A percentile compares a stretch with the other conserved stretches of the same genome.
Conservation (phyloP, 768 basidiomycete species). For the Tylopilus sp. region DNA sequence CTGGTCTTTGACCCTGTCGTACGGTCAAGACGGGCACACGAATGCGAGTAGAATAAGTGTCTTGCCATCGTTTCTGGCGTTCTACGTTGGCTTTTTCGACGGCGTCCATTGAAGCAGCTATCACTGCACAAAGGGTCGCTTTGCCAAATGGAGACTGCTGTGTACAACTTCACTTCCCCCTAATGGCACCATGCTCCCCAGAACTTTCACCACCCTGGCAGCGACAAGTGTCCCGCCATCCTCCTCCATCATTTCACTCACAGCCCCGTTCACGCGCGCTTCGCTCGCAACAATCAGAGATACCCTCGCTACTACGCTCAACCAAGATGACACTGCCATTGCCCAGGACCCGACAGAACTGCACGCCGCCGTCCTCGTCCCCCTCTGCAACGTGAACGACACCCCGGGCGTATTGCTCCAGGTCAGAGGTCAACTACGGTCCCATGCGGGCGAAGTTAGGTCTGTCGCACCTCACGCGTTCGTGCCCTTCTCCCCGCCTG, state of each 20-base stretch:
- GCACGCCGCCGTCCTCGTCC: conserved; percentile 72
- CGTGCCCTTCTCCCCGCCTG: neutral
- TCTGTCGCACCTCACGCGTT: conserved; percentile 26
- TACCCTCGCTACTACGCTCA: conserved; percentile 20
- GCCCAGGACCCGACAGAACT: conserved; percentile 27
- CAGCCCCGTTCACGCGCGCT: conserved; percentile 34
- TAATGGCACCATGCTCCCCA: conserved; percentile 28
- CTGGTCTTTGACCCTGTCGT: conserved; percentile 69
- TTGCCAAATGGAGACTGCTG: conserved; percentile 1
- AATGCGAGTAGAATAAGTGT: conserved; percentile 3
- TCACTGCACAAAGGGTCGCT: neutral
- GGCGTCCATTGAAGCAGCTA: conserved; percentile 53
- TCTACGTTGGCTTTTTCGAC: conserved; percentile 77
- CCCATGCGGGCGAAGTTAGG: conserved; percentile 85
- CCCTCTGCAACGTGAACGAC: conserved; percentile 69
- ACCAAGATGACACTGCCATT: conserved; percentile 15
- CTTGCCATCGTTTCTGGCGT: conserved; percentile 65
- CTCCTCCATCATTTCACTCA: conserved; percentile 30
- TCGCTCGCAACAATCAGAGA: conserved; percentile 32
- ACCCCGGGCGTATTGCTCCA: conserved; percentile 69
- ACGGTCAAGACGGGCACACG: conserved; percentile 5
- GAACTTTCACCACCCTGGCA: conserved; percentile 20
- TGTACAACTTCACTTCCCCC: neutral
- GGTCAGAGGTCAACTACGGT: conserved; percentile 60
- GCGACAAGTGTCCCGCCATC: neutral